Percentiles rank a stretch among this genome's conserved stretches.
These are phyloP conservation scores for Lathyrus sativus DNA, from an alignment of 306 rosid genomes.

Conservation along the genomic window DNA sequence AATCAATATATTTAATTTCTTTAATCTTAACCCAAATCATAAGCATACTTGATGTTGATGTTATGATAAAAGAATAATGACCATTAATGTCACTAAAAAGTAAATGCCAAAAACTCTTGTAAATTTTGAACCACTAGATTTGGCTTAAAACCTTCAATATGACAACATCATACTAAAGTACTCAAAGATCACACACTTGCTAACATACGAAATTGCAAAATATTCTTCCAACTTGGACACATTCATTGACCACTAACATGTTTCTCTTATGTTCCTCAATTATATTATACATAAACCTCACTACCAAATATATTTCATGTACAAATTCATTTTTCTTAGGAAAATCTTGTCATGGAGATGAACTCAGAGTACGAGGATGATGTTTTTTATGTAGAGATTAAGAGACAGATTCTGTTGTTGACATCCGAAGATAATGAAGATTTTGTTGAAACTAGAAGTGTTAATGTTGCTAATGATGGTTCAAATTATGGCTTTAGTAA, in stretches of 20 bases:
- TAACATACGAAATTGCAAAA: conserved; percentile 42
- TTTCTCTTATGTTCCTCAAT: conserved; percentile 17
- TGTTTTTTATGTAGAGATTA: conserved; percentile 63
- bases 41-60: conserved; percentile 42
- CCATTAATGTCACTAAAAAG: conserved; percentile 35
- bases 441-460: conserved; percentile 33
- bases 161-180: conserved; percentile 16
- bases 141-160: conserved; percentile 32
- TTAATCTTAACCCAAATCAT: conserved; percentile 39
- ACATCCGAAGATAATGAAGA: conserved; percentile 58
- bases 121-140: conserved; percentile 37
- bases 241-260: conserved; percentile 28
- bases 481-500: conserved; percentile 1
- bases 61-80: conserved; percentile 1
- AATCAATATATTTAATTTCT: conserved; percentile 9
- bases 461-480: conserved; percentile 22
- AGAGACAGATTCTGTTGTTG: conserved; percentile 63
- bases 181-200: conserved; percentile 35
- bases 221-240: conserved; percentile 52
- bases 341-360: conserved; percentile 38
- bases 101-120: conserved; percentile 38
- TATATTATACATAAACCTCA: conserved; percentile 32
- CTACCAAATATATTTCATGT: too few relatives aligned
- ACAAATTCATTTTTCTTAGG: not conserved
- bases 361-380: conserved; percentile 53